Conservation (phyloP, 192 early-diverging fungal genomes). For the Physocladia obscura region DNA sequence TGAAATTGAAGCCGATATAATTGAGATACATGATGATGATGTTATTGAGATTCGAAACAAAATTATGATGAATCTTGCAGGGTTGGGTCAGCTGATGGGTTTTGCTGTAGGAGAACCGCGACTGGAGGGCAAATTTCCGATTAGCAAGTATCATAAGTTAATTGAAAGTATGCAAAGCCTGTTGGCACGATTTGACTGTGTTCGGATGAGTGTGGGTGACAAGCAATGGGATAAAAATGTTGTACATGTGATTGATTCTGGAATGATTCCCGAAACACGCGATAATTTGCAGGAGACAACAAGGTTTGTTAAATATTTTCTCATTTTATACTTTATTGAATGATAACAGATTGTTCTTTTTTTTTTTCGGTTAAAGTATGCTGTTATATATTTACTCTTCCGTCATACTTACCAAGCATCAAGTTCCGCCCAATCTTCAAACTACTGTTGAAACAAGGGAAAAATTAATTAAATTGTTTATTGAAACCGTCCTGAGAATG, state of each 20-base stretch:
- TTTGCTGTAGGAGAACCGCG: conserved; percentile 28
- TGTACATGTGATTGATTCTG: not conserved
- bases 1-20: no score
- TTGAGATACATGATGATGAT: conserved; percentile 8
- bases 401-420: conserved; percentile 17
- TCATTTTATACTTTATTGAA: not conserved
- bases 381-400: conserved; percentile 18
- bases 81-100: conserved; percentile 19
- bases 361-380: not conserved
- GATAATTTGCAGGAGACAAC: conserved; percentile 8
- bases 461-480: conserved; percentile 10
- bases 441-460: conserved; percentile 4
- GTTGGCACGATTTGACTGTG: conserved; percentile 19
- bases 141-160: conserved; percentile 8
- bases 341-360: not conserved
- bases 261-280: not conserved
- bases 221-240: conserved; percentile 2
- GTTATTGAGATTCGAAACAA: conserved; percentile 7
- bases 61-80: conserved; percentile 10
- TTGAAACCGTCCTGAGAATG: not conserved
- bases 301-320: not conserved
- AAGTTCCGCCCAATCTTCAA: conserved; percentile 16
- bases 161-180: not conserved
- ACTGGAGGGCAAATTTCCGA: conserved; percentile 10
- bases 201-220: conserved; percentile 14